Evolutionary conservation across 1,284 basidiomycete genomes (phyloP).

Genomic region (Dichomitus squalens): DNA sequence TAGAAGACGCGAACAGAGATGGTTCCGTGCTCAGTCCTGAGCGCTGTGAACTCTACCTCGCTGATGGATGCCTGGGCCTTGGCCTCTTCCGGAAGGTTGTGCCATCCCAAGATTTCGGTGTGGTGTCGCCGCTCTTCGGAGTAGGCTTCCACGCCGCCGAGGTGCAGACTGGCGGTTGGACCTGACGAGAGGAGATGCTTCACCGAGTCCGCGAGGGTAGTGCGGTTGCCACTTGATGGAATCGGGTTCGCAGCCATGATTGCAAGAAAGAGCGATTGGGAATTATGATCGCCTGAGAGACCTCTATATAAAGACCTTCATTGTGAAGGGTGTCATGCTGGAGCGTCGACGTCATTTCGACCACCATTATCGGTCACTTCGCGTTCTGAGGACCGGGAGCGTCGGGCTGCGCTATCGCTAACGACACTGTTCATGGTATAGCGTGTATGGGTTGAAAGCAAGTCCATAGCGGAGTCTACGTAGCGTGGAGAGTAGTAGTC

Average conservation of each 20-base stretch:
- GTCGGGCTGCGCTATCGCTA: too few species aligned
- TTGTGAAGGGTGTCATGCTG: too few species aligned
- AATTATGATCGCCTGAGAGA: too few species aligned
- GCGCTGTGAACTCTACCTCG: slow-evolving; percentile 2
- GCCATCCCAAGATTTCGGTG: slow-evolving; percentile 8
- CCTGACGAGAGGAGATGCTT: slow-evolving; percentile 3
- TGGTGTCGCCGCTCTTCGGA: slow-evolving; percentile 5
- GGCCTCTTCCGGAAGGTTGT: slow-evolving; percentile 5
- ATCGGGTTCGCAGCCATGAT: not conserved
- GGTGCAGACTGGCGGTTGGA: slow-evolving; percentile 1
- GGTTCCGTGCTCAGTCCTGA: slow-evolving; percentile 8
- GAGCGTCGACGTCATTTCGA: too few species aligned
- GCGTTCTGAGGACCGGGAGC: too few species aligned
- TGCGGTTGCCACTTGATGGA: not conserved
- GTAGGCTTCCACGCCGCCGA: slow-evolving; percentile 3
- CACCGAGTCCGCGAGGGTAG: slow-evolving; percentile 1
- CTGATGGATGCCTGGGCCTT: slow-evolving; percentile 7
- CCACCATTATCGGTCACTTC: too few species aligned
- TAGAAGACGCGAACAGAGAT: slow-evolving; percentile 4
- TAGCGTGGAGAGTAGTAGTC: not conserved
- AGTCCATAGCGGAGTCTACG: not conserved
- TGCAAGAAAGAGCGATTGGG: too few species aligned
- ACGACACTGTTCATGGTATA: too few species aligned
- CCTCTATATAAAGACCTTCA: too few species aligned
- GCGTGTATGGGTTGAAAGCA: slow-evolving; percentile 2